A percentile compares a stretch with the other conserved stretches of the same genome.
Evolutionary conservation across 805 yeast species (phyloP).

Genomic region (Saccharomycopsis fermentans): DNA sequence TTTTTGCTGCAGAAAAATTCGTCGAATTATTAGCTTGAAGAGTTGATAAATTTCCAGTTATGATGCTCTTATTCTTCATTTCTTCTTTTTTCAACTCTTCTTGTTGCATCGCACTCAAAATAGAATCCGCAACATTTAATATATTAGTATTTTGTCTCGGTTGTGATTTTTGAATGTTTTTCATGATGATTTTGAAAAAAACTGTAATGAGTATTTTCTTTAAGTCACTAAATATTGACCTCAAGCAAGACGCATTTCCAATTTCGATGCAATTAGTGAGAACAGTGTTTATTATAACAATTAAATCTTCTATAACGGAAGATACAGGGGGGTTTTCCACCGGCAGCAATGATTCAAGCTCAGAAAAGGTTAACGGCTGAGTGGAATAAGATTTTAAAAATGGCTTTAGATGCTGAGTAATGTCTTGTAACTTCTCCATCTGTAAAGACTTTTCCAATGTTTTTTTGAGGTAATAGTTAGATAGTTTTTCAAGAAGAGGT

Average conservation of each 20-base stretch:
- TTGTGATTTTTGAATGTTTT: constrained; percentile 35
- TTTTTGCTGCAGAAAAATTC: background rate
- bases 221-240: constrained; percentile 44
- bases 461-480: constrained; percentile 58
- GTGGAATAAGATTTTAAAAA: constrained; percentile 4
- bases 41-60: constrained; percentile 13
- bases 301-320: constrained; percentile 79
- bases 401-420: constrained; percentile 26
- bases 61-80: constrained; percentile 5
- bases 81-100: constrained; percentile 2
- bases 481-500: constrained; percentile 55
- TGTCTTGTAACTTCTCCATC: constrained; percentile 67
- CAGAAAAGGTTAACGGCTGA: constrained; percentile 1
- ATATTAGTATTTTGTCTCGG: constrained; percentile 31
- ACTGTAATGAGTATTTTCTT: constrained; percentile 54
- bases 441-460: constrained; percentile 75
- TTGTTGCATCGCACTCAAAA: constrained; percentile 9
- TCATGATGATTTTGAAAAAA: constrained; percentile 44
- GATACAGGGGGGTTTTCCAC: constrained; percentile 62
- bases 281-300: constrained; percentile 60
- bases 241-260: constrained; percentile 50
- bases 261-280: constrained; percentile 59
- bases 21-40: constrained; percentile 2
- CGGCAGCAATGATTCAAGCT: constrained; percentile 19
- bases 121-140: constrained; percentile 5